A percentile compares a stretch with the other conserved stretches of the same genome.
Evolutionary conservation across 2,329 filamentous ascomycete species (phyloP).

Genomic region (Alternaria triticina): DNA sequence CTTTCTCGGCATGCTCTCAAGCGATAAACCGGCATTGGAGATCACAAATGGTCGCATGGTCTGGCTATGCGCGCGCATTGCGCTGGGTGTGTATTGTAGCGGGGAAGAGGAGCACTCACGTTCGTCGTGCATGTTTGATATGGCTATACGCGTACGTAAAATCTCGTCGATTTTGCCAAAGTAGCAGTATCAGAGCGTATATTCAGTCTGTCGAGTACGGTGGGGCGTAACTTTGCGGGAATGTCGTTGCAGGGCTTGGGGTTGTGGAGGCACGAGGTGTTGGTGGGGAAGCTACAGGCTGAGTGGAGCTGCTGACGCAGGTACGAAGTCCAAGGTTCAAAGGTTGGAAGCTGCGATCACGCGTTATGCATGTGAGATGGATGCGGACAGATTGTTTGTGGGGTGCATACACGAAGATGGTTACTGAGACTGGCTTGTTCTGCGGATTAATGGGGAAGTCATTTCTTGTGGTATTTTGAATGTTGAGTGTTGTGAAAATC

Average conservation of each 20-base stretch:
- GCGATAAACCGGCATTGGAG: neutral
- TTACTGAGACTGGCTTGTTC: neutral
- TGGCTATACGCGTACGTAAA: neutral
- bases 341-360: neutral
- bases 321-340: neutral
- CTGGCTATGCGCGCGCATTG: neutral
- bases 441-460: neutral
- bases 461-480: neutral
- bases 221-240: neutral
- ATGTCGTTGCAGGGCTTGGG: neutral
- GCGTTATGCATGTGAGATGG: neutral
- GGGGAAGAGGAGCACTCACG: slow-evolving; percentile 34
- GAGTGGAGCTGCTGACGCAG: neutral
- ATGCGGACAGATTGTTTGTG: neutral
- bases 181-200: neutral
- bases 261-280: slow-evolving; percentile 6
- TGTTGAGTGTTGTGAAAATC: neutral
- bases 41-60: neutral
- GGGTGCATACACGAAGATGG: neutral
- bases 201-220: neutral
- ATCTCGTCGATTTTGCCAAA: neutral
- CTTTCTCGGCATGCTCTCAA: too few relatives aligned
- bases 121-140: slow-evolving; percentile 45
- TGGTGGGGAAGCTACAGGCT: neutral
- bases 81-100: neutral